Conservation (phyloP, 345 rosid species). For the Ailanthus altissimus region DNA sequence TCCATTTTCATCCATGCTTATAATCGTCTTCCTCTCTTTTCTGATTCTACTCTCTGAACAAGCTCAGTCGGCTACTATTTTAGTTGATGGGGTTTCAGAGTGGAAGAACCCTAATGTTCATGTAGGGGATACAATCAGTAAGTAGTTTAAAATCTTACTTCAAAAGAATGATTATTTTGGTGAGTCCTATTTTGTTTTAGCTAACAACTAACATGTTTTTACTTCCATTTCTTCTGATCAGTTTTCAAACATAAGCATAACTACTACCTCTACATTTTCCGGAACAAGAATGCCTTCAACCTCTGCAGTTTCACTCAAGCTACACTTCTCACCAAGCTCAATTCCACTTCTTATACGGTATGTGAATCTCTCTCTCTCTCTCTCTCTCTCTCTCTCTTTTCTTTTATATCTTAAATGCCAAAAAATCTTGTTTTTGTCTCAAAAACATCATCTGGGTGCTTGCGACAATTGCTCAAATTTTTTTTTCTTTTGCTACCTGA, state of each 20-base stretch:
- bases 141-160: slow-evolving; percentile 26
- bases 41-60: slow-evolving; percentile 38
- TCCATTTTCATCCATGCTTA: slow-evolving; percentile 20
- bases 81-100: slow-evolving; percentile 70
- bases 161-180: background rate
- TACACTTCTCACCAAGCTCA: slow-evolving; percentile 70
- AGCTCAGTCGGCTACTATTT: slow-evolving; percentile 48
- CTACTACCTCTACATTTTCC: slow-evolving; percentile 80
- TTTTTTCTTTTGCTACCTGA: too few species aligned
- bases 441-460: background rate
- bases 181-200: background rate
- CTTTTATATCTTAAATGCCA: background rate
- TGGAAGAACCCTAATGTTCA: slow-evolving; percentile 72
- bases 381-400: too few species aligned
- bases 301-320: slow-evolving; percentile 83
- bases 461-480: background rate
- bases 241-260: slow-evolving; percentile 82
- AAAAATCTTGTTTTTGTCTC: slow-evolving; percentile 5
- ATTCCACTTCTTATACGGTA: slow-evolving; percentile 75
- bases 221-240: slow-evolving; percentile 20
- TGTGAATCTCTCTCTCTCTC: background rate
- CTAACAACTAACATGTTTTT: slow-evolving; percentile 11
- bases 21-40: slow-evolving; percentile 32
- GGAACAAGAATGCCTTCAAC: slow-evolving; percentile 68
- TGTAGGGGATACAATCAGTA: slow-evolving; percentile 75